Evolutionary conservation across 1,284 basidiomycete genomes (phyloP).

Genomic region (Singerocomus rubriflavus): DNA sequence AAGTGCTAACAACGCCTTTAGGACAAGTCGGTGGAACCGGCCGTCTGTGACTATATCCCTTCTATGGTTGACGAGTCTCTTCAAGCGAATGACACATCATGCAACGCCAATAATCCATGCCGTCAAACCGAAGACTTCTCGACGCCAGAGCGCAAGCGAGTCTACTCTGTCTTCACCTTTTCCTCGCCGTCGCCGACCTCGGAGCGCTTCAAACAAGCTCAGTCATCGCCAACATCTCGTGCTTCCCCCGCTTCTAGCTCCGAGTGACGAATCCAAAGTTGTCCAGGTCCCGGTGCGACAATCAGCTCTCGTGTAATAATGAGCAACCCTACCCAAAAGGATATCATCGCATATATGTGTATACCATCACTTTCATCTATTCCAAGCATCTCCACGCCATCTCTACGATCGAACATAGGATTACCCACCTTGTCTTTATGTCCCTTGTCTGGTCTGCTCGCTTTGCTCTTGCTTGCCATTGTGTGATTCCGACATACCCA

Average conservation of each 20-base stretch:
- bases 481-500: conserved; percentile 28
- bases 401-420: conserved; percentile 25
- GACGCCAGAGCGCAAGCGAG: conserved; percentile 66
- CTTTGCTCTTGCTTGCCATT: conserved; percentile 29
- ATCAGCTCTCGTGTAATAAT: conserved; percentile 7
- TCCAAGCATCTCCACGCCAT: conserved; percentile 29
- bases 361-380: conserved; percentile 35
- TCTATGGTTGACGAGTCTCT: conserved; percentile 21
- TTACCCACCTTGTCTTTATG: conserved; percentile 20
- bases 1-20: conserved; percentile 26
- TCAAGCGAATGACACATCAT: conserved; percentile 7
- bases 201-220: conserved; percentile 44
- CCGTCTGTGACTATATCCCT: conserved; percentile 51
- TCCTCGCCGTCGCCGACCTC: conserved; percentile 61
- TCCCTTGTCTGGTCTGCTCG: conserved; percentile 29
- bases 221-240: conserved; percentile 17
- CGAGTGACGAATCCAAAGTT: conserved; percentile 15
- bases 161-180: conserved; percentile 75
- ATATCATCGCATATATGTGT: conserved; percentile 36
- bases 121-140: conserved; percentile 43
- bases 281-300: background rate
- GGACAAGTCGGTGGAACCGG: conserved; percentile 51
- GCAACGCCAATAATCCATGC: conserved; percentile 26
- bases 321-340: conserved; percentile 18
- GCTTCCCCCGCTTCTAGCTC: conserved; percentile 2